phyloP scores from a whole-genome alignment of 2,329 filamentous ascomycete genomes.

The Fusarium lateritium region DNA sequence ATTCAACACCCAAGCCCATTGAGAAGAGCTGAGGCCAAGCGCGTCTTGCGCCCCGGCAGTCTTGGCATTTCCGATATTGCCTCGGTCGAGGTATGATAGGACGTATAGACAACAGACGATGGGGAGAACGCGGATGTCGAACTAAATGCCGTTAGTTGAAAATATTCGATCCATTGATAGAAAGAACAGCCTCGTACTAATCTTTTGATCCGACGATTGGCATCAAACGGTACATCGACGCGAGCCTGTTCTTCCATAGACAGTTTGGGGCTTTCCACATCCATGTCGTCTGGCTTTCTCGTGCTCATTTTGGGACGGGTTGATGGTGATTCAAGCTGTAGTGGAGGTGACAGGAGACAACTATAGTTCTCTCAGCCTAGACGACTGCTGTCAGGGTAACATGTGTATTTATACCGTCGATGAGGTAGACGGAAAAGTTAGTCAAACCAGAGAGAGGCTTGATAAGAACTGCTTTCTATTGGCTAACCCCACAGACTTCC shows the following conservation, averaged over 20 bases:
- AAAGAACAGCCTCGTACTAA: background rate
- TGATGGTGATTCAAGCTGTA: no score
- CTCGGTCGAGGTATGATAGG: constrained; percentile 39
- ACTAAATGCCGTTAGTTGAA: background rate
- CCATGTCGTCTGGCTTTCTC: background rate
- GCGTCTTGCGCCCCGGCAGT: constrained; percentile 34
- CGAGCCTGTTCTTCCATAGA: background rate
- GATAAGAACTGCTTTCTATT: background rate
- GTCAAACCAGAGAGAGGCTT: no score
- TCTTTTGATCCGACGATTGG: background rate
- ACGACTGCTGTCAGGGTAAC: no score
- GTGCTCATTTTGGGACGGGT: background rate
- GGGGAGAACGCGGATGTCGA: constrained; percentile 36
- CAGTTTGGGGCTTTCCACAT: background rate
- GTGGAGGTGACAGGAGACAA: no score
- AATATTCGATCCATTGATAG: no score
- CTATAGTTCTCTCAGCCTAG: no score
- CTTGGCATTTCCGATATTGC: constrained; percentile 45
- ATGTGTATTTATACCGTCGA: background rate
- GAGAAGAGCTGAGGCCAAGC: constrained; percentile 8
- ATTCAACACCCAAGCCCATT: constrained; percentile 45
- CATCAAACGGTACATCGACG: background rate
- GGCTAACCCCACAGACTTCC: background rate
- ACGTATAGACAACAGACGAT: constrained; percentile 43
- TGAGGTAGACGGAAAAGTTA: background rate